Evolutionary conservation across 1,284 basidiomycete species (phyloP).

Genomic region (Gymnopus androsaceus): DNA sequence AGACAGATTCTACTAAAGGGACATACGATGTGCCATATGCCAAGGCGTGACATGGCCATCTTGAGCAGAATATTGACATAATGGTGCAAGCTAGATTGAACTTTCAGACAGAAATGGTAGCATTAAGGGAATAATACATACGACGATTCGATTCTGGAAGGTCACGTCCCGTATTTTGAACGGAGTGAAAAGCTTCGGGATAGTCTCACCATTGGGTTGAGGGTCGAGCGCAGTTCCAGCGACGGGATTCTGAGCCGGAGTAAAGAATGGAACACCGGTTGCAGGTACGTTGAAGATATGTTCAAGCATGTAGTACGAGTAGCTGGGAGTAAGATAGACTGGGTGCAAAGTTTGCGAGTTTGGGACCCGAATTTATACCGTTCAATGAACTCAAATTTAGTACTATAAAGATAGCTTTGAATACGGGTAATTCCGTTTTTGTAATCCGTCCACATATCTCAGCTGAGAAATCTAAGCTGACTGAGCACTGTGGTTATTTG

Average conservation of each 20-base stretch:
- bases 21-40: constrained; percentile 41
- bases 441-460: no score
- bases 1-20: background rate
- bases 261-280: constrained; percentile 49
- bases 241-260: constrained; percentile 51
- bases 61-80: constrained; percentile 68
- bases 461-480: no score
- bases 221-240: constrained; percentile 50
- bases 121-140: constrained; percentile 30
- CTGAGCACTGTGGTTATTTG: no score
- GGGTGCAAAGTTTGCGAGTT: no score
- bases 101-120: background rate
- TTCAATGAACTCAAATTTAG: no score
- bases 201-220: constrained; percentile 41
- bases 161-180: constrained; percentile 64
- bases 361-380: no score
- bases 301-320: no score
- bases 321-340: no score
- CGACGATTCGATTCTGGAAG: constrained; percentile 75
- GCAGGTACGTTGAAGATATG: constrained; percentile 36
- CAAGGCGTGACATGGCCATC: constrained; percentile 48
- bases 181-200: constrained; percentile 67
- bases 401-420: no score
- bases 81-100: constrained; percentile 45
- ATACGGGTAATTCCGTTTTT: no score